Conservation (phyloP, 2,329 filamentous ascomycete species). For the Arthrinium phaeospermum region DNA sequence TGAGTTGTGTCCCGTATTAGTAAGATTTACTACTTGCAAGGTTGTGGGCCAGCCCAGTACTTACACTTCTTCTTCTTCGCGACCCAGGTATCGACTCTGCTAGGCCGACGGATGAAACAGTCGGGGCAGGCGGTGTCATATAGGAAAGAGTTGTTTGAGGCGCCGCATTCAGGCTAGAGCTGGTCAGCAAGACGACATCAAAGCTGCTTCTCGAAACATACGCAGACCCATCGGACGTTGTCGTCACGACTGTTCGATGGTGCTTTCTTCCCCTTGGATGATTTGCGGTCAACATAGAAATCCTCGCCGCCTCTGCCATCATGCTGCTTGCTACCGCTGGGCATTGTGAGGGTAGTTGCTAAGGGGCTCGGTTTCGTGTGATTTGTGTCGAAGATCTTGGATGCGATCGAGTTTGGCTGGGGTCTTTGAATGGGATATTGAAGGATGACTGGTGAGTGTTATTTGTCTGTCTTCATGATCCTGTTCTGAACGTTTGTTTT, state of each 20-base stretch:
- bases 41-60: background rate
- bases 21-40: background rate
- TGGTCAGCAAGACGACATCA: background rate
- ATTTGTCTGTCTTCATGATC: background rate
- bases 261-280: background rate
- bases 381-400: background rate
- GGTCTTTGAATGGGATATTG: too few relatives aligned
- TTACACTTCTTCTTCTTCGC: background rate
- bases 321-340: background rate
- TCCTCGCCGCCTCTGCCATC: background rate
- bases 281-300: background rate
- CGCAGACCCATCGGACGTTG: background rate
- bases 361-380: too few relatives aligned
- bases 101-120: background rate
- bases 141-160: background rate
- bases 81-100: too few relatives aligned
- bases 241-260: background rate
- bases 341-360: background rate
- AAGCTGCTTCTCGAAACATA: background rate
- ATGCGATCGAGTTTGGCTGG: too few relatives aligned
- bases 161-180: background rate
- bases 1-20: background rate
- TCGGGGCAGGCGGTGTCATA: background rate
- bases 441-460: too few relatives aligned
- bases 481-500: background rate